Conservation (phyloP, 2,329 filamentous ascomycete species). For the Capronia americana region DNA sequence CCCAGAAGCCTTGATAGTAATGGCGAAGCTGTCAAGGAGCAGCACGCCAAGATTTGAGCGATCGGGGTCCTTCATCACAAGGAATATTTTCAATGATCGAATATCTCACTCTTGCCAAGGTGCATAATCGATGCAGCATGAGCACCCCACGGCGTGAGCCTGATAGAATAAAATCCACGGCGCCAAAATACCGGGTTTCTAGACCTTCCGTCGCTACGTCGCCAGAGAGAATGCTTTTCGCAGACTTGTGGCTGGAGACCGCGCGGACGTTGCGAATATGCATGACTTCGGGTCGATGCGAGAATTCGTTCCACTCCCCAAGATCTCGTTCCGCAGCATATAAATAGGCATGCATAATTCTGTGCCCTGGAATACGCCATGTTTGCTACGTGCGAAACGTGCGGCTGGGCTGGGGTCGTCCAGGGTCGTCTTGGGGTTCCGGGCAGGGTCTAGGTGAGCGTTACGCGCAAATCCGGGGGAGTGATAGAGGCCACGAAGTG, state of each 20-base stretch:
- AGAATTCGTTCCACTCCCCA: neutral
- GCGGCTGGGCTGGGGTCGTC: neutral
- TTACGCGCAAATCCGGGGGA: neutral
- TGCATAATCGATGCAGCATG: neutral
- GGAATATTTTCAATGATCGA: neutral
- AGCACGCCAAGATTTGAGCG: constrained; percentile 4
- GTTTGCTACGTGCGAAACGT: neutral
- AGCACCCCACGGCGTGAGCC: too few relatives aligned
- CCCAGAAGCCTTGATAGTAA: constrained; percentile 2
- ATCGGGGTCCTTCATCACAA: neutral
- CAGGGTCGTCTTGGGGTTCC: neutral
- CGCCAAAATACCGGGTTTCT: neutral
- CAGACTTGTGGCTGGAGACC: neutral
- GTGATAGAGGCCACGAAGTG: neutral
- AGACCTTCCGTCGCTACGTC: neutral
- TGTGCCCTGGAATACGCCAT: neutral
- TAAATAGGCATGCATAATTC: neutral
- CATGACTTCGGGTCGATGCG: too few relatives aligned
- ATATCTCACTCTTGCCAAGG: neutral
- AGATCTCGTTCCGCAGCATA: neutral
- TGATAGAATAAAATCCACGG: neutral
- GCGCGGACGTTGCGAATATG: neutral
- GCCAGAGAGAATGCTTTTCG: neutral
- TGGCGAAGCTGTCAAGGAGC: constrained; percentile 8
- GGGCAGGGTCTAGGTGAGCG: neutral